A percentile compares a stretch with the other conserved stretches of the same genome.
Evolutionary conservation across 148 eudicot species (phyloP).

Genomic region (Pharnaceum exiguum): DNA sequence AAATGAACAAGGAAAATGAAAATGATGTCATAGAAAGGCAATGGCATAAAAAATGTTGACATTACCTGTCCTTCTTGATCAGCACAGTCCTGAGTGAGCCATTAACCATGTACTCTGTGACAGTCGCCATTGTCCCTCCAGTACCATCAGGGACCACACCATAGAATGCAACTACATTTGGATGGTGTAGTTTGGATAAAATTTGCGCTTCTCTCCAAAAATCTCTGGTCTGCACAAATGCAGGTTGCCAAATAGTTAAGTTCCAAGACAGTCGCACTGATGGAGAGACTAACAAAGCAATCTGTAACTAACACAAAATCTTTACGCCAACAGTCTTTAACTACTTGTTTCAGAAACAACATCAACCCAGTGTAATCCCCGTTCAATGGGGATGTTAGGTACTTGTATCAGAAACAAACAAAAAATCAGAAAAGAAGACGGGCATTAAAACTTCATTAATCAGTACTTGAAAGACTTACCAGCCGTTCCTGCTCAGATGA

Average conservation of each 20-base stretch:
- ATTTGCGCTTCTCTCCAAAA: slow-evolving; percentile 98
- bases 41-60: not conserved
- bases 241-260: not conserved
- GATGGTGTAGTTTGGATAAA: slow-evolving; percentile 92
- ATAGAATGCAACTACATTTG: slow-evolving; percentile 94
- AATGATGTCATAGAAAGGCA: not conserved
- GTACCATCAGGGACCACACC: slow-evolving; percentile 95
- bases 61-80: slow-evolving; percentile 75
- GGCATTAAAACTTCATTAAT: not conserved
- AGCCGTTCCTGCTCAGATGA: slow-evolving; percentile 86
- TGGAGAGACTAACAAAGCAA: not conserved
- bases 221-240: slow-evolving; percentile 54
- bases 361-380: not conserved
- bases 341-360: not conserved
- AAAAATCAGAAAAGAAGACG: not conserved
- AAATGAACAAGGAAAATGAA: slow-evolving; percentile 2
- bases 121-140: slow-evolving; percentile 95
- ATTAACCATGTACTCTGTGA: slow-evolving; percentile 88
- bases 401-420: slow-evolving; percentile 1
- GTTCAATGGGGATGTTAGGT: not conserved
- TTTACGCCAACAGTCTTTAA: not conserved
- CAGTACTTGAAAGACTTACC: slow-evolving; percentile 35
- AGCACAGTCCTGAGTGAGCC: slow-evolving; percentile 89
- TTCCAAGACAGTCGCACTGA: not conserved
- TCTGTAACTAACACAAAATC: not conserved